Base-by-base conservation (phyloP, 169 alveolate genomes). In the Plasmodium gallinaceum region DNA sequence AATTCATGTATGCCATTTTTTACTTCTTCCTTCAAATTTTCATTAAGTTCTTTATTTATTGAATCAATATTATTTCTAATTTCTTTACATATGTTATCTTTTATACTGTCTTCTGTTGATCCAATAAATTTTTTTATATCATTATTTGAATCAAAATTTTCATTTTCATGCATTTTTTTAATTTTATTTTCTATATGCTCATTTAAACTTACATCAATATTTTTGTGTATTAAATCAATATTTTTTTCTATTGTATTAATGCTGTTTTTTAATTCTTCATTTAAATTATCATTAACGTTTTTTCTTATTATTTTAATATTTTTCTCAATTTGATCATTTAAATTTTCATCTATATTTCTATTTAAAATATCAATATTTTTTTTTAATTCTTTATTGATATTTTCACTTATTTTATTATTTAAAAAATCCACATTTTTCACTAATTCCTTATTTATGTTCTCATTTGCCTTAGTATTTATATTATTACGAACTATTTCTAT, bases 291-390 rank as follows among this genome's bases (percentile, higher is more conserved):
- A 24, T 20, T 51, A 1, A 51, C 37, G 22, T 46, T 69, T 69
- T 69, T 69, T 1, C 10, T 12, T 24, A 69, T 20, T 8, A 48
- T 69, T 3, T 69, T 20, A n/a, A 62, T 69, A 24, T 42, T 43
- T 43, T 68, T 64, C 9, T 76, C 78, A 18, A 76, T 76, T 24
- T 64, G 68, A 1, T 76, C 89, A 76, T 57, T 48, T 22, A 76
- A 22, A 51, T 76, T 51, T 32, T 64, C 89, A 43, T 76, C 76
- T 14, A 76, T 42, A 76, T 76, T 76, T 76, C 89, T 76, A 22
- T 39, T 76, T 10, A 76, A 14, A 10, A 76, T 76, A 42, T 26
- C 18, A 8, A 76, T 65, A 7, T 70, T 46, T 76, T 76, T 76
- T 45, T 62, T 76, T 16, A 76, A 7, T 37, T 64, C 89, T 58